A percentile compares a stretch with the other conserved stretches of the same genome.
Evolutionary conservation across 306 rosid species (phyloP).

Genomic region (Acmispon strigosus): DNA sequence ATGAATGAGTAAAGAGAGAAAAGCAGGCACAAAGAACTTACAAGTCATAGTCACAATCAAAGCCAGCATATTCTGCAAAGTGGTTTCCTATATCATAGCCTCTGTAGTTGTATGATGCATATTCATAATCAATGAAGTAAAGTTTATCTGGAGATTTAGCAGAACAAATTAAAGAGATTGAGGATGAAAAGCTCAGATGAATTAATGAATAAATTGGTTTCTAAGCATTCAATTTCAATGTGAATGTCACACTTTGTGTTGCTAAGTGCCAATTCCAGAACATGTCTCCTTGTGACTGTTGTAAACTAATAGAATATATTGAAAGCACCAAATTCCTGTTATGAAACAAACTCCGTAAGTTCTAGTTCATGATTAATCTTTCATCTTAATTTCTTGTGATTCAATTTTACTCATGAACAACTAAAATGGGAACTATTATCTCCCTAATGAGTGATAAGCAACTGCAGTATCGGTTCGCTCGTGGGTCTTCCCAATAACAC

Average conservation of each 20-base stretch:
- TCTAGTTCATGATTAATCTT: constrained; percentile 3
- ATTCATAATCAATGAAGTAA: constrained; percentile 91
- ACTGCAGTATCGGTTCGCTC: not conserved
- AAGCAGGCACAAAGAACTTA: constrained; percentile 31
- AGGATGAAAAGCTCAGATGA: constrained; percentile 11
- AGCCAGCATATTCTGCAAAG: constrained; percentile 92
- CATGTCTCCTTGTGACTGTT: not conserved
- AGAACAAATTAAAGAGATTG: constrained; percentile 15
- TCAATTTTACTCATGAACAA: not conserved
- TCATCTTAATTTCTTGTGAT: not conserved
- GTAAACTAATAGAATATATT: constrained; percentile 12
- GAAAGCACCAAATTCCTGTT: constrained; percentile 4
- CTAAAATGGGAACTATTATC: not conserved
- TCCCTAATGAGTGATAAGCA: not conserved
- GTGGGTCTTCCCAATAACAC: not conserved
- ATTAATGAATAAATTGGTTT: constrained; percentile 5
- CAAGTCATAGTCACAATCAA: constrained; percentile 76
- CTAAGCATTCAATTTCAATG: constrained; percentile 10
- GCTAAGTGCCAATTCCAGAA: not conserved
- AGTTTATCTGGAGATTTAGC: constrained; percentile 58
- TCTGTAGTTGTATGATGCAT: constrained; percentile 91
- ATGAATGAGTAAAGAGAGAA: not conserved
- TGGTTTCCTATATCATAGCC: constrained; percentile 95
- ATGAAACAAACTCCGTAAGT: not conserved
- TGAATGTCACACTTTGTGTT: constrained; percentile 8